Percentiles rank a stretch among this genome's conserved stretches.
Conservation (phyloP, 345 rosid species). For the Jatropha curcas region DNA sequence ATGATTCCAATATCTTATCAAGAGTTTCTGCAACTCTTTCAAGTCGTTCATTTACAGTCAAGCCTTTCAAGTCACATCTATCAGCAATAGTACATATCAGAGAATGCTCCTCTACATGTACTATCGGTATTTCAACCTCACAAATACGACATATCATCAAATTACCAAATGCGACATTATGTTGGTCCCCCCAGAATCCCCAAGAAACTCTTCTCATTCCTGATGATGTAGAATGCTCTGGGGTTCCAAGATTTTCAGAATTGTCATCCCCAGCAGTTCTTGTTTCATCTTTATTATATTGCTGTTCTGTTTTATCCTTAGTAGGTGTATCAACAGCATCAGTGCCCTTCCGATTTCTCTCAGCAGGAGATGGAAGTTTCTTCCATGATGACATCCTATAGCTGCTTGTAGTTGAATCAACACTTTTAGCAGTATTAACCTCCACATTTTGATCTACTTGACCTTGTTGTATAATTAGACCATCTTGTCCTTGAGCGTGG, state of each 20-base stretch:
- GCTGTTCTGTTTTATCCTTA: slow-evolving; percentile 47
- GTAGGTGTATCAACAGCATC: slow-evolving; percentile 47
- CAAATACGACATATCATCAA: slow-evolving; percentile 97
- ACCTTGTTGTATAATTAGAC: slow-evolving; percentile 34
- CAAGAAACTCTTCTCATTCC: slow-evolving; percentile 50
- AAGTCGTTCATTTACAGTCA: slow-evolving; percentile 73
- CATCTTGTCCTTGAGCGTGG: slow-evolving; percentile 36
- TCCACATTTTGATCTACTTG: slow-evolving; percentile 45
- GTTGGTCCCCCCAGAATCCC: slow-evolving; percentile 69
- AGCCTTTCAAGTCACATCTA: slow-evolving; percentile 94
- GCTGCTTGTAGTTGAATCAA: slow-evolving; percentile 74
- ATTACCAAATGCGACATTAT: slow-evolving; percentile 64
- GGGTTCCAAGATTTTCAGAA: slow-evolving; percentile 49
- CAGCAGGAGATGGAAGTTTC: slow-evolving; percentile 82
- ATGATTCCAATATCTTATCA: slow-evolving; percentile 71
- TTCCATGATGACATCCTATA: slow-evolving; percentile 93
- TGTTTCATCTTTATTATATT: slow-evolving; percentile 38
- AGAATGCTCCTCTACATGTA: slow-evolving; percentile 98
- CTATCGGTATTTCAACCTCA: slow-evolving; percentile 98
- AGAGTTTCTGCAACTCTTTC: slow-evolving; percentile 92
- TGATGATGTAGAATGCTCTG: slow-evolving; percentile 51
- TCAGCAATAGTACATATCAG: slow-evolving; percentile 89
- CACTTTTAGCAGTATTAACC: slow-evolving; percentile 68
- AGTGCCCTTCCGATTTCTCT: slow-evolving; percentile 54
- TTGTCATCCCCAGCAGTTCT: slow-evolving; percentile 43